Conservation (phyloP, 305 asterid genomes). For the Solanum hybrid region DNA sequence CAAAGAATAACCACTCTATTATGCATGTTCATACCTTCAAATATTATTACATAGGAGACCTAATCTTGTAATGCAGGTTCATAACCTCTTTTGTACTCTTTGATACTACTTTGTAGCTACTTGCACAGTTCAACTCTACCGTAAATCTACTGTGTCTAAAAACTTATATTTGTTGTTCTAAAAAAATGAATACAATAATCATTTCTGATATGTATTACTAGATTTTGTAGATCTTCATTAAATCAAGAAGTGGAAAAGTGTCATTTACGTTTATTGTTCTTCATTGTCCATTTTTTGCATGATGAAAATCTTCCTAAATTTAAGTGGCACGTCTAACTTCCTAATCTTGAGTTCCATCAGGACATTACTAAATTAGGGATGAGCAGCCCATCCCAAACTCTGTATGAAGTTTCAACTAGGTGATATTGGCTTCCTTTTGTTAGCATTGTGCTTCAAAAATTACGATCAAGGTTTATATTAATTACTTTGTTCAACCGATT, state of each 20-base stretch:
- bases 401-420: not conserved
- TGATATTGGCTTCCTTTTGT: not conserved
- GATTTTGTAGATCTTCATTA: not conserved
- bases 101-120: not conserved
- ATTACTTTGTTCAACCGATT: not conserved
- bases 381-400: not conserved
- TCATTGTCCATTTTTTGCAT: not conserved
- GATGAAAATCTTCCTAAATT: not conserved
- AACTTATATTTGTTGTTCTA: not conserved
- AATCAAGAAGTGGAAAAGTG: not conserved
- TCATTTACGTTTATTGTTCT: not conserved
- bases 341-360: not conserved
- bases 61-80: not conserved
- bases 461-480: not conserved
- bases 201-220: not conserved
- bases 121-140: not conserved
- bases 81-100: not conserved
- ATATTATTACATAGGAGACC: not conserved
- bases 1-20: not conserved
- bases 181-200: too few relatives aligned
- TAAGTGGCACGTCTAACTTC: not conserved
- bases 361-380: not conserved
- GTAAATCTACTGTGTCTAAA: not conserved
- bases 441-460: not conserved
- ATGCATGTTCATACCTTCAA: not conserved